Conservation (phyloP, 2,329 filamentous ascomycete species). For the Dryadomyces quercus-mongolicae region DNA sequence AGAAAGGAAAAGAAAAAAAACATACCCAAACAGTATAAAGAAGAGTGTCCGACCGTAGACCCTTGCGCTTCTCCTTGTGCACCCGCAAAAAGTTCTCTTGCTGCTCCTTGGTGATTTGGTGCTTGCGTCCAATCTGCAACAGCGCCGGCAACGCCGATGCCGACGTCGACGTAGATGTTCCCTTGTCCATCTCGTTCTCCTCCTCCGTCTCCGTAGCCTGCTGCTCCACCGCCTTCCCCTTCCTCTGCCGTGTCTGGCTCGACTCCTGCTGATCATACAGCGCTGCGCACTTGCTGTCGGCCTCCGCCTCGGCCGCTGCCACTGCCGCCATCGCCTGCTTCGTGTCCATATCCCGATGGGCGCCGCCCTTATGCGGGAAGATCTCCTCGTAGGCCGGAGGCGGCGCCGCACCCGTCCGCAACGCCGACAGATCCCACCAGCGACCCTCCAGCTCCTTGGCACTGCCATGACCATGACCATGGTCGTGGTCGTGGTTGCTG, state of each 20-base stretch:
- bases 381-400: slow-evolving; percentile 74
- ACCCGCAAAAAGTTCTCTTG: slow-evolving; percentile 50
- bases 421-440: slow-evolving; percentile 52
- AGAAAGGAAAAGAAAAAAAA: background rate
- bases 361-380: slow-evolving; percentile 31
- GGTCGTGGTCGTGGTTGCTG: slow-evolving; percentile 23
- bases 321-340: slow-evolving; percentile 47
- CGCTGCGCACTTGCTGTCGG: slow-evolving; percentile 31
- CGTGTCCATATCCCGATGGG: slow-evolving; percentile 27
- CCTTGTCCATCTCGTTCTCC: too few species aligned
- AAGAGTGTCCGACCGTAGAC: slow-evolving; percentile 50
- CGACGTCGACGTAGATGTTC: background rate
- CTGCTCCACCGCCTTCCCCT: slow-evolving; percentile 18
- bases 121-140: slow-evolving; percentile 50
- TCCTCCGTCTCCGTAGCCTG: background rate
- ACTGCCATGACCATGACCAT: slow-evolving; percentile 23
- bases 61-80: slow-evolving; percentile 51
- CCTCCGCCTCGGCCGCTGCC: slow-evolving; percentile 45
- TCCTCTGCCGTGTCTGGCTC: too few species aligned
- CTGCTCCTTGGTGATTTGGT: slow-evolving; percentile 52
- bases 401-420: slow-evolving; percentile 34
- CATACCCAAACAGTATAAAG: slow-evolving; percentile 59
- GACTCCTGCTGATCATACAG: slow-evolving; percentile 11
- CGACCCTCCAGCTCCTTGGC: slow-evolving; percentile 37
- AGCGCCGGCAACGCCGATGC: slow-evolving; percentile 22